Evolutionary conservation across 2,329 filamentous ascomycete genomes (phyloP).

Genomic region (Dendrostoma leiphaemia): DNA sequence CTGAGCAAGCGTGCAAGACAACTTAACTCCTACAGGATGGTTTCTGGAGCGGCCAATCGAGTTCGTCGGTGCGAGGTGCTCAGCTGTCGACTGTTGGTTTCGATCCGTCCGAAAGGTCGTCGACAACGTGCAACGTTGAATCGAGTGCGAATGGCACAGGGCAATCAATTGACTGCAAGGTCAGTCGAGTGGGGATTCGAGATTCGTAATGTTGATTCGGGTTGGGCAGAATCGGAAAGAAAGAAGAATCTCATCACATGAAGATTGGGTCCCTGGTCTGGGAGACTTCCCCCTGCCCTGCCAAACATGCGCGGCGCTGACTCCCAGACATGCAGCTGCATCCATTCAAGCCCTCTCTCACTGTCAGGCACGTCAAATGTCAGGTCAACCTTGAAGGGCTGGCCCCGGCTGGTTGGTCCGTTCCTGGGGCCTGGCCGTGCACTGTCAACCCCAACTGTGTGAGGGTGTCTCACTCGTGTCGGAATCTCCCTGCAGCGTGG

Average conservation of each 20-base stretch:
- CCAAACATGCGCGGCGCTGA: not conserved
- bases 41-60: too few relatives aligned
- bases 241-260: conserved; percentile 1
- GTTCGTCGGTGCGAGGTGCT: too few relatives aligned
- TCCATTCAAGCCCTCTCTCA: not conserved
- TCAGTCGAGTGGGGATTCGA: not conserved
- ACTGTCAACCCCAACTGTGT: not conserved
- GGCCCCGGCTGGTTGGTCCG: too few relatives aligned
- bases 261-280: conserved; percentile 4
- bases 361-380: not conserved
- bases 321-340: not conserved
- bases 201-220: not conserved
- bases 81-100: not conserved
- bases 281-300: not conserved
- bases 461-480: not conserved
- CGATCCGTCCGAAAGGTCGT: too few relatives aligned
- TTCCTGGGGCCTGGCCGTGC: not conserved
- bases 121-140: not conserved
- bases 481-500: conserved; percentile 1
- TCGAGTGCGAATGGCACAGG: not conserved
- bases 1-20: too few relatives aligned
- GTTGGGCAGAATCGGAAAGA: not conserved
- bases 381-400: too few relatives aligned
- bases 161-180: not conserved
- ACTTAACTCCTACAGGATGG: too few relatives aligned